Base-by-base conservation (phyloP, 805 yeast genomes). In the Ogataea methylovora region DNA sequence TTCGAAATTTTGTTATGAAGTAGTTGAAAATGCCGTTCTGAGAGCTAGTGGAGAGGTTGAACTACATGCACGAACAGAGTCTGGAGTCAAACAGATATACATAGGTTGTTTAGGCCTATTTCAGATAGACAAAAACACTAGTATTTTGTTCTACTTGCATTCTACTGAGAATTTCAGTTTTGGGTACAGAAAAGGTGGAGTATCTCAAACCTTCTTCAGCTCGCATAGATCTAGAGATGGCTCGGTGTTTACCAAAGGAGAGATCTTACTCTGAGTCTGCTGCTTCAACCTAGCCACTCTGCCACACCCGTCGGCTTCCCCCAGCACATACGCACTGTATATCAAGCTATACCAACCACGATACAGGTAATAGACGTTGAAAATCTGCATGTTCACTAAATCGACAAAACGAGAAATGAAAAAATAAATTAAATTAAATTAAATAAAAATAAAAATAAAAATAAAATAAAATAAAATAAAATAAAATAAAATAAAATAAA, bases 141-240 rank as follows among this genome's bases (percentile, higher is more conserved):
- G 6, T 14, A 20, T 40, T 12, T 36, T 46, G 12, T 42, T 49
- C 29, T 46, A 49, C 35, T 44, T 42, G 35, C 60, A 52, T 30
- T 41, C 54, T 2, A 54, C 59, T 3, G 53, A 50, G 31, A 40
- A 37, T 12, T 48, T 54, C 30, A 45, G 42, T 5, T 47, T 51
- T 21, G 45, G 44, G 1, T 42, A 33, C 34, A 12, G 34, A 4
- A 28, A 39, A 20, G 30, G 30, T 2, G 25, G 30, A n/a, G n/a
- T n/a, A n/a, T n/a, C n/a, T n/a, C n/a, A n/a, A n/a, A n/a, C n/a
- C n/a, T 10, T 12, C 12, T 12, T 23, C 25, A 23, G 25, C 25
- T 23, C 25, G 12, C 25, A 11, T 23, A 23, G 25, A 11, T 23
- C 25, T 23, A n/a, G n/a, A n/a, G 25, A 10, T 23, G 25, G 25